Conservation (phyloP, 225 moss, liverwort and hornwort genomes). For the Lunularia cruciata region DNA sequence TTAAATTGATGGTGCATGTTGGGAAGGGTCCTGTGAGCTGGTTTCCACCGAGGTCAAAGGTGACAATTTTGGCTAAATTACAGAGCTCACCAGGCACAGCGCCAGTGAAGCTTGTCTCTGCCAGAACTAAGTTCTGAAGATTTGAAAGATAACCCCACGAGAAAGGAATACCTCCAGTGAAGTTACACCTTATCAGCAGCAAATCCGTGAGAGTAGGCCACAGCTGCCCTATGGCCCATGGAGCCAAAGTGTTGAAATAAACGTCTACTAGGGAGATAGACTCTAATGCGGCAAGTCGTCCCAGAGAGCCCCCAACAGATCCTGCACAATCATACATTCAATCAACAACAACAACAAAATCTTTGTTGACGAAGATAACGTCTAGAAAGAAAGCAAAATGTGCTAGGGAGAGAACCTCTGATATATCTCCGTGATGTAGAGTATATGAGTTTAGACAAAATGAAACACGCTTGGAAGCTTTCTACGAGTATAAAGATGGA, state of each 20-base stretch:
- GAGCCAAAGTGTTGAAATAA: constrained; percentile 8
- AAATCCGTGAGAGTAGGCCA: background rate
- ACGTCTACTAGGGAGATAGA: background rate
- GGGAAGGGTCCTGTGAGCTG: background rate
- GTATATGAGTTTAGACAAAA: too few species aligned
- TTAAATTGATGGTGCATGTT: background rate
- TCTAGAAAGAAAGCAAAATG: too few species aligned
- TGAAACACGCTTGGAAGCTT: too few species aligned
- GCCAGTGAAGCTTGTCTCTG: background rate
- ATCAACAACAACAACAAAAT: too few species aligned
- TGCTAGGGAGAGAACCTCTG: too few species aligned
- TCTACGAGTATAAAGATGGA: too few species aligned
- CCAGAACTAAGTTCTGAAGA: background rate
- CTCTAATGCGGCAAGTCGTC: constrained; percentile 10
- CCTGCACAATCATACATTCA: background rate
- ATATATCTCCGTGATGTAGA: too few species aligned
- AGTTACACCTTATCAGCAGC: background rate
- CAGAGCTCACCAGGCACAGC: background rate
- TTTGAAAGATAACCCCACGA: background rate
- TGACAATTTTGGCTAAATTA: constrained; percentile 16
- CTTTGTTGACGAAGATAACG: too few species aligned
- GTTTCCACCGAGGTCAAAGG: background rate
- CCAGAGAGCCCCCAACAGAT: constrained; percentile 4
- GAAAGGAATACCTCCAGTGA: constrained; percentile 1
- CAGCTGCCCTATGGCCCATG: constrained; percentile 9